Evolutionary conservation across 2,329 filamentous ascomycete genomes (phyloP).

Genomic region (Colletotrichum noveboracense): DNA sequence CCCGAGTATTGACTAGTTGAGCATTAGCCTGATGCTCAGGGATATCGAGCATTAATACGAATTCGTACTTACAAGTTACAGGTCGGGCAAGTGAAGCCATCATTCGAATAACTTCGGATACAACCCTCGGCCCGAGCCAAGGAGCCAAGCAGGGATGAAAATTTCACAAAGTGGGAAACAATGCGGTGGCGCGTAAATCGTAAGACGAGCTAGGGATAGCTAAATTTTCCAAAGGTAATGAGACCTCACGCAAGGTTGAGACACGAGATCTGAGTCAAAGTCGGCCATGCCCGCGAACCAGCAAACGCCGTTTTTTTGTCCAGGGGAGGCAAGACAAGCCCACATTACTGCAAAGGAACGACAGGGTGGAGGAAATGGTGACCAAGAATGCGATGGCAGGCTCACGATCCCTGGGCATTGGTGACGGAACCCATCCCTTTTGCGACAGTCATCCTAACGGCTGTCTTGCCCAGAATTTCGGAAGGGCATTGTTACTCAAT

Average conservation of each 20-base stretch:
- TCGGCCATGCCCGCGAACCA: background rate
- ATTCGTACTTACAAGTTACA: background rate
- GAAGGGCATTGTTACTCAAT: background rate
- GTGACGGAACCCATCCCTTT: background rate
- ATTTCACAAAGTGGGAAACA: background rate
- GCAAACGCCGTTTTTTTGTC: background rate
- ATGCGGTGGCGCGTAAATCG: background rate
- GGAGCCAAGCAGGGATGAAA: background rate
- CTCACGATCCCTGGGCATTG: background rate
- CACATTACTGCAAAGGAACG: background rate
- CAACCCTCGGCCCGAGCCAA: background rate
- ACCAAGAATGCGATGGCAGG: background rate
- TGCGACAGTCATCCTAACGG: background rate
- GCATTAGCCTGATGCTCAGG: background rate
- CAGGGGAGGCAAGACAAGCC: background rate
- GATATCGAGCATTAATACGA: background rate
- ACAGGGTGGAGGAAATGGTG: background rate
- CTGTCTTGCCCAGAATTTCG: background rate
- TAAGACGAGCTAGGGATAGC: background rate
- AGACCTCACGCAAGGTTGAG: background rate
- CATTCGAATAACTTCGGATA: background rate
- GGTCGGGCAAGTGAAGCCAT: background rate
- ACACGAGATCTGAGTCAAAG: background rate
- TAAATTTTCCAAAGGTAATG: background rate
- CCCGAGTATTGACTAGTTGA: background rate